These are phyloP conservation scores for Verticillium nubilum DNA, from an alignment of 2,329 filamentous ascomycete species.

Conservation along the genomic window DNA sequence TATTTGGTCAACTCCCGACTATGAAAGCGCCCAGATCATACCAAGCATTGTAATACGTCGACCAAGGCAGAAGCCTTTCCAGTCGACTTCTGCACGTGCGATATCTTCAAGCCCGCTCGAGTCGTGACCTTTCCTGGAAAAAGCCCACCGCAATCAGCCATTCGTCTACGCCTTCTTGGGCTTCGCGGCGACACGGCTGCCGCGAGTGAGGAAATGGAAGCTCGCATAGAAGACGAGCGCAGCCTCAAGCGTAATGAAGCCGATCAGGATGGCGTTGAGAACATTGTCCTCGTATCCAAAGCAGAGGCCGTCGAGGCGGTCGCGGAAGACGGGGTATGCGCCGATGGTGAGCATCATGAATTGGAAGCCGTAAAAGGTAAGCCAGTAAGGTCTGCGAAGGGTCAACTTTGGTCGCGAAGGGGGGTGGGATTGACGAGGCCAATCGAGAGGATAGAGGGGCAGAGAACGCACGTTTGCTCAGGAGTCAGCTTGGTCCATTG, in stretches of 20 bases:
- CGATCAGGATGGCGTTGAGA: conserved; percentile 41
- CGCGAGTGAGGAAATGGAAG: conserved; percentile 7
- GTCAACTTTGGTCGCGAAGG: background rate
- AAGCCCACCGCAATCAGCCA: background rate
- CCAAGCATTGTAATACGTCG: no score
- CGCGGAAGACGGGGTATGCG: conserved; percentile 18
- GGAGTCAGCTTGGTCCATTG: conserved; percentile 1
- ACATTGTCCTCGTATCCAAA: conserved; percentile 28
- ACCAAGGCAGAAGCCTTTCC: background rate
- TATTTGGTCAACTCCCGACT: no score
- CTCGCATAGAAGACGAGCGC: conserved; percentile 36
- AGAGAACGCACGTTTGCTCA: background rate
- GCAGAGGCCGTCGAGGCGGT: conserved; percentile 20
- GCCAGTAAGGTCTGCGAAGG: conserved; percentile 14
- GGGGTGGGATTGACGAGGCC: background rate
- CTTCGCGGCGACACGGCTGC: background rate
- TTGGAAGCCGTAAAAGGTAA: conserved; percentile 15
- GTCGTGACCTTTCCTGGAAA: background rate
- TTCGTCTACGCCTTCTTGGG: background rate
- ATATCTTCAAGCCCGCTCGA: background rate
- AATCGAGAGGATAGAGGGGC: background rate
- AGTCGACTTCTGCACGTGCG: background rate
- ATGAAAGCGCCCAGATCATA: no score
- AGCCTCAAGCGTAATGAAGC: conserved; percentile 38
- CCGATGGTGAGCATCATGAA: conserved; percentile 12